Base-by-base conservation (phyloP, 495 filamentous ascomycete genomes). In the Penicillium daleae region DNA sequence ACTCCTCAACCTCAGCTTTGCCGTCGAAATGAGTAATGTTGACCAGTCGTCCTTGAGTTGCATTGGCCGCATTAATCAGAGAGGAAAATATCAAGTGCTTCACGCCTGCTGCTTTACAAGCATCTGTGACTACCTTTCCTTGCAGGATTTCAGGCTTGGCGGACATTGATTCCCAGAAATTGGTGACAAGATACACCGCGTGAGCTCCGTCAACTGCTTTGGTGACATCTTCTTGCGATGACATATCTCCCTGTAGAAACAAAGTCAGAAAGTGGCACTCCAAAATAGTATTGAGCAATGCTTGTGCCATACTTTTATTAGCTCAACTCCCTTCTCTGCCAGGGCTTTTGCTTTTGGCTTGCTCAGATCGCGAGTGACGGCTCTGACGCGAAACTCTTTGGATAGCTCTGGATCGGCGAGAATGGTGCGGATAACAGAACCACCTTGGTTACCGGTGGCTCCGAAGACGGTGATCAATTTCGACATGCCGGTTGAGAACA, bases 1-100 rank as follows among this genome's bases (percentile, higher is more conserved):
- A 56, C n/a, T 39, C 32, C 21, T 56, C 53, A 7, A 56, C 26
- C 53, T 56, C 53, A 9, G 53, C 53, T 17, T 56, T 56, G 1
- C 53, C 53, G 40, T 56, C 53, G n/a, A 56, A 56, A 40, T 56
- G 53, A 22, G 53, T 56, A 10, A 56, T 37, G 4, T 56, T 22
- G n/a, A 40, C 53, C 32, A 56, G 21, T 2, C 53, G 53, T 15
- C 53, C 53, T 1, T 26, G 22, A 0, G 33, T 26, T 9, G 40
- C 40, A n/a, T 46, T 46, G 6, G 19, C 21, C 2, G 40, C 40
- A 46, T 46, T 46, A 19, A 46, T 46, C 40, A 46, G 12, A 6
- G 40, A 46, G 19, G 40, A 46, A 6, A 46, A 46, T 7, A 46
- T 46, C 19, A 46, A 6, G 6, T 46, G n/a, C 40, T 46, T 22